A percentile compares a stretch with the other conserved stretches of the same genome.
These are phyloP conservation scores for Dovyalis caffra DNA, from an alignment of 345 rosid genomes.

Conservation along the genomic window DNA sequence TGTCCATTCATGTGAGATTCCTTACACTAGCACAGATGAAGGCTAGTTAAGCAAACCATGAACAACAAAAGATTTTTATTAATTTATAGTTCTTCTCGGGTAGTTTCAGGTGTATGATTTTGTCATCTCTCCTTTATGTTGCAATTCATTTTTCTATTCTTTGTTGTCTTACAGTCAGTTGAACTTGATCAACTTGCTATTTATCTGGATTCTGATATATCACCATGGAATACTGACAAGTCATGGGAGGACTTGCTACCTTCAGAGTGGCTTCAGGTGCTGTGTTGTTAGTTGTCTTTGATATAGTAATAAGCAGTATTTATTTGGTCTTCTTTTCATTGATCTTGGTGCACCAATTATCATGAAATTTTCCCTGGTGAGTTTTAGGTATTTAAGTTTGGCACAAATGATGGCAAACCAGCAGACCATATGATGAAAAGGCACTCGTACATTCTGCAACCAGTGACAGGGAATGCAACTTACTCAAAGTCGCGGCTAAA, in stretches of 20 bases:
- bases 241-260: constrained; percentile 91
- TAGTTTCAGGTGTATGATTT: not conserved
- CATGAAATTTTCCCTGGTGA: constrained; percentile 12
- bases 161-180: constrained; percentile 54
- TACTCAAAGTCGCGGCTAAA: constrained; percentile 57
- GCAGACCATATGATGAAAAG: constrained; percentile 52
- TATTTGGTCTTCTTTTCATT: constrained; percentile 1
- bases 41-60: not conserved
- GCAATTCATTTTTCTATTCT: constrained; percentile 17
- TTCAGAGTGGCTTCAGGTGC: constrained; percentile 90
- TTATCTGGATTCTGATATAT: constrained; percentile 87
- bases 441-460: constrained; percentile 85
- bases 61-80: not conserved
- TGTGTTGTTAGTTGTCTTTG: not conserved
- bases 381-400: constrained; percentile 75
- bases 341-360: constrained; percentile 4
- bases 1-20: constrained; percentile 3
- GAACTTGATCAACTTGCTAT: constrained; percentile 90
- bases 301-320: not conserved
- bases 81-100: not conserved
- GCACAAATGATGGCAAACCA: constrained; percentile 75
- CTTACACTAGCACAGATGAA: not conserved
- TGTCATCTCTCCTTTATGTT: constrained; percentile 2
- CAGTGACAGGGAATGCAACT: constrained; percentile 88
- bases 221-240: constrained; percentile 78